Percentiles rank a stretch among this genome's conserved stretches.
Conservation (phyloP, 768 basidiomycete species). For the Coprinopsis sp. region DNA sequence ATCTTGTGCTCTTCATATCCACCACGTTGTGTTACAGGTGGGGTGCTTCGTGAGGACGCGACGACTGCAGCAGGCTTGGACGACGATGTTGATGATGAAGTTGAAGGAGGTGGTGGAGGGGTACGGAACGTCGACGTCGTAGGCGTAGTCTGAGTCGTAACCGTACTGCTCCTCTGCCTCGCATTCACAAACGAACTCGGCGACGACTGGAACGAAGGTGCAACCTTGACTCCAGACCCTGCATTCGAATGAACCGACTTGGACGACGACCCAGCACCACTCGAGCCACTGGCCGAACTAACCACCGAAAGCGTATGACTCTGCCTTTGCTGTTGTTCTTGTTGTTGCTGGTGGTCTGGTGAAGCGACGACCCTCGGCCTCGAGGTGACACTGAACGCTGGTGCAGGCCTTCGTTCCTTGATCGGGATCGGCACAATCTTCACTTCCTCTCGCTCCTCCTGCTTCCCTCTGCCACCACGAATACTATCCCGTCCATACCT, state of each 20-base stretch:
- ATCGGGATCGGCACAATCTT: constrained; percentile 55
- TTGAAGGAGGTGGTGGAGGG: constrained; percentile 13
- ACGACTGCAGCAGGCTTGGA: constrained; percentile 6
- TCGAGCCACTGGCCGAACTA: constrained; percentile 1
- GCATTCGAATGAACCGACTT: constrained; percentile 7
- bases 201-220: constrained; percentile 4
- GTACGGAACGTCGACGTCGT: constrained; percentile 15
- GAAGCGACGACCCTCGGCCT: constrained; percentile 42
- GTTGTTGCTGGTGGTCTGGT: constrained; percentile 5
- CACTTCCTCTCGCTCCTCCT: constrained; percentile 12
- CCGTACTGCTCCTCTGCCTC: constrained; percentile 39
- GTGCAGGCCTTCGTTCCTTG: constrained; percentile 48
- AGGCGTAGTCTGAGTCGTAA: constrained; percentile 21
- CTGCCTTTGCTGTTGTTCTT: too few species aligned
- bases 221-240: too few species aligned
- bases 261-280: constrained; percentile 8
- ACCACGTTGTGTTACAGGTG: constrained; percentile 3
- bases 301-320: constrained; percentile 7
- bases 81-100: constrained; percentile 8
- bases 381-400: constrained; percentile 60
- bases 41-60: too few species aligned
- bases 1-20: constrained; percentile 13
- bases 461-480: constrained; percentile 4
- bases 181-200: constrained; percentile 6
- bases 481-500: constrained; percentile 18